Percentiles rank a stretch among this genome's conserved stretches.
Conservation (phyloP, 768 basidiomycete genomes). For the Mycena sanguinolenta region DNA sequence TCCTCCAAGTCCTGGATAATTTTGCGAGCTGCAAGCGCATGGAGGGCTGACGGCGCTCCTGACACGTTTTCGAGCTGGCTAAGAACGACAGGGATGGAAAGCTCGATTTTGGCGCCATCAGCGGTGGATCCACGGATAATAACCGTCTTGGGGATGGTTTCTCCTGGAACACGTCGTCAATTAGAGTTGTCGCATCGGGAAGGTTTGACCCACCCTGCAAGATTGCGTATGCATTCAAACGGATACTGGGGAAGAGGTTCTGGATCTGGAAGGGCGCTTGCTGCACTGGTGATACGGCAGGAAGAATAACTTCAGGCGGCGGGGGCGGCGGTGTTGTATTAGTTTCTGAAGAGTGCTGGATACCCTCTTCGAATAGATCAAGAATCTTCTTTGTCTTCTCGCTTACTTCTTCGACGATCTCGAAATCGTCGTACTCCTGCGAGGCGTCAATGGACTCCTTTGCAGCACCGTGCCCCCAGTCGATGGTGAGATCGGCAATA, state of each 20-base stretch:
- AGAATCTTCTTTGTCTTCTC: constrained; percentile 13
- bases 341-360: constrained; percentile 6
- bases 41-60: constrained; percentile 28
- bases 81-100: constrained; percentile 28
- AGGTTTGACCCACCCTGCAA: constrained; percentile 22
- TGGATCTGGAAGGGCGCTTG: constrained; percentile 29
- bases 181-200: not conserved
- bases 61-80: constrained; percentile 29
- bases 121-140: constrained; percentile 26
- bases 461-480: constrained; percentile 47
- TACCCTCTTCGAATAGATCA: constrained; percentile 32
- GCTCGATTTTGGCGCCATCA: constrained; percentile 35
- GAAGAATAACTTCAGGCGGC: constrained; percentile 13
- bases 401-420: constrained; percentile 4
- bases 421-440: constrained; percentile 25
- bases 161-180: constrained; percentile 11
- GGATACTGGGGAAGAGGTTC: constrained; percentile 30
- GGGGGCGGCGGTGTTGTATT: constrained; percentile 26
- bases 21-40: constrained; percentile 33
- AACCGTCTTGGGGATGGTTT: constrained; percentile 27
- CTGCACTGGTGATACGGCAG: constrained; percentile 25
- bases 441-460: not conserved
- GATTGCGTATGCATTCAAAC: constrained; percentile 25
- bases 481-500: constrained; percentile 51
- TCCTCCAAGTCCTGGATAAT: constrained; percentile 36